A percentile compares a stretch with the other conserved stretches of the same genome.
Evolutionary conservation across 225 moss, liverwort and hornwort species (phyloP).

Genomic region (Climacium dendroides): DNA sequence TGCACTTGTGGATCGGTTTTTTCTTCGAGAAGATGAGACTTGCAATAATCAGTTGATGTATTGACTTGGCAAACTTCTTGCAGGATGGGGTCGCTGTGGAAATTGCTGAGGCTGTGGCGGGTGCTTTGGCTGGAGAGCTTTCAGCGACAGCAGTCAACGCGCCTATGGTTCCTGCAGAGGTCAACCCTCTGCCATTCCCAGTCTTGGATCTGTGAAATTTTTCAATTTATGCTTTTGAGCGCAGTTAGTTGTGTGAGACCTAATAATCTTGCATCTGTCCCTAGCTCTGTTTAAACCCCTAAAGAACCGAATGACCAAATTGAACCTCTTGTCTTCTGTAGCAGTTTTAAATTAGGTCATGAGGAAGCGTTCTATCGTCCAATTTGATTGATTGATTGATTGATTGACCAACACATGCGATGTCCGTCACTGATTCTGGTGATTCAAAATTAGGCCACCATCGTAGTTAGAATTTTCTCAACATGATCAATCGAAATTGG

Average conservation of each 20-base stretch:
- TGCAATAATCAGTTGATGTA: neutral
- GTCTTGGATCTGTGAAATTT: neutral
- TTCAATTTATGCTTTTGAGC: no score
- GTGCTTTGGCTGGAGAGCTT: constrained; percentile 76
- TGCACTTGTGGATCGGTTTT: neutral
- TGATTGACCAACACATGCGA: neutral
- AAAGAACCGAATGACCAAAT: neutral
- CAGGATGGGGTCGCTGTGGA: constrained; percentile 95
- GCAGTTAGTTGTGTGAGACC: neutral
- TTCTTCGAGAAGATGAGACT: neutral
- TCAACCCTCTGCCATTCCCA: neutral
- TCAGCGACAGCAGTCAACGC: constrained; percentile 88
- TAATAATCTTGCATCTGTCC: neutral
- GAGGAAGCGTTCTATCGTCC: neutral
- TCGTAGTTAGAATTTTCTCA: neutral
- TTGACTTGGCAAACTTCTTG: neutral
- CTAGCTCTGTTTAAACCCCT: neutral
- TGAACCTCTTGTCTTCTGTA: neutral
- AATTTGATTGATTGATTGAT: neutral
- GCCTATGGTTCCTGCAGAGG: constrained; percentile 91
- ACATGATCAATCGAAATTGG: neutral
- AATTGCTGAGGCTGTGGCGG: constrained; percentile 83
- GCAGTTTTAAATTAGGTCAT: neutral
- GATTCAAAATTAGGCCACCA: neutral
- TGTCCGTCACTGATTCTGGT: neutral